Evolutionary conservation across 495 filamentous ascomycete species (phyloP).

Genomic region (Corynascus novoguineensis): DNA sequence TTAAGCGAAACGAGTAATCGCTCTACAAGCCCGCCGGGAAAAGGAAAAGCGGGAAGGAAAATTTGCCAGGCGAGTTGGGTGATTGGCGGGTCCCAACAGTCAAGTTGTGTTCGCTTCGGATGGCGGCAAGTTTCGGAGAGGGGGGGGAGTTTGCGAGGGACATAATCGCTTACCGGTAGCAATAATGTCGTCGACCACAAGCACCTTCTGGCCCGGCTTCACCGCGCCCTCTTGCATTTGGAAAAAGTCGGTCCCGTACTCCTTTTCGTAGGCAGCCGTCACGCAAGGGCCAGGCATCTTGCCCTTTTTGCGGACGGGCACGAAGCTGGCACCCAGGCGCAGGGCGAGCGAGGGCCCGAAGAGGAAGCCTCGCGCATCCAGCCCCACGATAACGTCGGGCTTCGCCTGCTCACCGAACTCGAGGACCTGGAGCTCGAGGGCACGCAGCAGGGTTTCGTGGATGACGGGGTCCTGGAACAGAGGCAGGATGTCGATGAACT

Average conservation of each 20-base stretch:
- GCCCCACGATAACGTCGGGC: slow-evolving; percentile 85
- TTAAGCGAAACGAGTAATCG: neutral
- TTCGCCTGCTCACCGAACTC: slow-evolving; percentile 43
- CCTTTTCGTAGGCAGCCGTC: slow-evolving; percentile 82
- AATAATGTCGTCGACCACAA: slow-evolving; percentile 97
- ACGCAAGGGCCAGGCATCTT: slow-evolving; percentile 89
- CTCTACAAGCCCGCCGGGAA: neutral
- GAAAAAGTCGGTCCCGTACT: slow-evolving; percentile 95
- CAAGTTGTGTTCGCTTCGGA: slow-evolving; percentile 12
- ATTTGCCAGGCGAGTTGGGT: neutral
- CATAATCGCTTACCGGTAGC: slow-evolving; percentile 69
- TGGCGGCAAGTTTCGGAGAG: too few relatives aligned
- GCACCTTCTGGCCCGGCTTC: slow-evolving; percentile 78
- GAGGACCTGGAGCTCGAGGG: slow-evolving; percentile 77
- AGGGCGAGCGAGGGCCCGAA: slow-evolving; percentile 89
- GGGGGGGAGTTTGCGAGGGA: slow-evolving; percentile 7
- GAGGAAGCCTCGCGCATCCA: slow-evolving; percentile 93
- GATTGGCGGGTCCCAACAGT: slow-evolving; percentile 5
- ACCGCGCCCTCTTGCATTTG: slow-evolving; percentile 87
- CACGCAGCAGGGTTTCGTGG: slow-evolving; percentile 73
- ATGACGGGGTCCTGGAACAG: slow-evolving; percentile 78
- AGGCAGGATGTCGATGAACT: slow-evolving; percentile 98
- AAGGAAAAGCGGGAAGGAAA: slow-evolving; percentile 6
- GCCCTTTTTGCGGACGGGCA: slow-evolving; percentile 90
- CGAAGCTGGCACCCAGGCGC: slow-evolving; percentile 80